Evolutionary conservation across 2,329 filamentous ascomycete genomes (phyloP), one percentile per base, ranked within the genome.

Genomic region (Phialophora expanda): DNA sequence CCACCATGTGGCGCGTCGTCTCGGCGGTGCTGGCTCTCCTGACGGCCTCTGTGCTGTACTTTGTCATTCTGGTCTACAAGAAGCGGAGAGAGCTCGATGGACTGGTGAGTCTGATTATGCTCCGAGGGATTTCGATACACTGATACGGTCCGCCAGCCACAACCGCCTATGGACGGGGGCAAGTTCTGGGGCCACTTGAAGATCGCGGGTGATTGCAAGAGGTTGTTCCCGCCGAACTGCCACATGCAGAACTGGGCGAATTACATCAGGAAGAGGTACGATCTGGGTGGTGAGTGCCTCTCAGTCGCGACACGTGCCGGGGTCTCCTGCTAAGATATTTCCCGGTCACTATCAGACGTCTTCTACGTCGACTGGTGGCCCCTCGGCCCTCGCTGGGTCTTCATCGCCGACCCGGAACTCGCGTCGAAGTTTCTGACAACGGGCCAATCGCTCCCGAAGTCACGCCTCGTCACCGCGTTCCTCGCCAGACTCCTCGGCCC

Each of bases 361-460:
- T 75, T 72, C 62, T 75, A 74, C 56, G 20, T 71, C 12, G 70
- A 71, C 61, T 68, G 66, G 56, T 74, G 73, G 68, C 74, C 73
- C 14, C 56, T 75, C 24, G 67, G 66, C 24, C 59, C 69, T 11
- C 66, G 67, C 24, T 72, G 68, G 60, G 59, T 74, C 12, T 67
- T 70, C 55, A 56, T 71, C 34, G 62, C 63, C 22, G 65, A 69
- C 56, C 73, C 74, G 1, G 66, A 70, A 26, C 38, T 71, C 9
- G 61, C 66, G 8, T 64, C 65, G 12, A 71, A 74, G 51, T 65
- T 70, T 38, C 66, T 69, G 17, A 67, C 68, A 6, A 65, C 70
- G 9, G 66, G 60, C 22, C 68, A 70, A 38, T 69, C 63, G 4
- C 68, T 73, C 12, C 73, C 69, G 1, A 75, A 75, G 61, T 66